A percentile compares a stretch with the other conserved stretches of the same genome.
phyloP scores from a whole-genome alignment of 2,329 filamentous ascomycete species.

The Botrytis porri region DNA sequence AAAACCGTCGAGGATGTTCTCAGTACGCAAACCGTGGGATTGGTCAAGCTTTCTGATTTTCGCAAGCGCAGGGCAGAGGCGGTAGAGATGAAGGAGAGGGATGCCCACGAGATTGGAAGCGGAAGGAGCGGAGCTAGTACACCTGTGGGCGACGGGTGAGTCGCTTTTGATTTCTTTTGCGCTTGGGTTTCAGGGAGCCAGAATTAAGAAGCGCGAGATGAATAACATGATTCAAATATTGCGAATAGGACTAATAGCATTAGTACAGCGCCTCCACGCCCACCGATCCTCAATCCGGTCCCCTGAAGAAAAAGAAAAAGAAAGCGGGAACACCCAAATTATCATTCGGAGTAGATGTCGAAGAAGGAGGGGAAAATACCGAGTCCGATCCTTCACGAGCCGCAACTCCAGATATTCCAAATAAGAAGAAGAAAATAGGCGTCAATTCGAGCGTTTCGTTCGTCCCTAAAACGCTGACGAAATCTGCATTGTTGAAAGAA shows the following conservation, averaged over 20 bases:
- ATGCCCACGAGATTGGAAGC: constrained; percentile 59
- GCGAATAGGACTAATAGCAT: constrained; percentile 31
- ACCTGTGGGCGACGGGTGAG: constrained; percentile 56
- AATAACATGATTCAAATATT: not conserved
- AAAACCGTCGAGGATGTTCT: constrained; percentile 40
- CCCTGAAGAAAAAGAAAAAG: constrained; percentile 46
- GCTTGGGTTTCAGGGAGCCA: not conserved
- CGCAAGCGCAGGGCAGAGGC: constrained; percentile 93
- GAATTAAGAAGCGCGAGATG: not conserved
- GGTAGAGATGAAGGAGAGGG: constrained; percentile 84
- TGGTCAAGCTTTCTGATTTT: constrained; percentile 89
- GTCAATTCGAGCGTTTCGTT: constrained; percentile 60
- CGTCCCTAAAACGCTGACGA: constrained; percentile 74
- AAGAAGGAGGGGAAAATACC: constrained; percentile 41
- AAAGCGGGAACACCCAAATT: constrained; percentile 49
- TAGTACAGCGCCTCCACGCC: constrained; percentile 45
- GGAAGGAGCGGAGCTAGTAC: constrained; percentile 26
- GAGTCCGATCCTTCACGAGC: constrained; percentile 38
- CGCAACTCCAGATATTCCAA: constrained; percentile 33
- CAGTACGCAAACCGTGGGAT: constrained; percentile 58
- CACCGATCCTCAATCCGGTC: constrained; percentile 29
- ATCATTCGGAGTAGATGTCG: constrained; percentile 61
- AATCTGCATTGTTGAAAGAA: constrained; percentile 72
- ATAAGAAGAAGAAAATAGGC: constrained; percentile 50
- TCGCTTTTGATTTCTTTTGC: constrained; percentile 19